Evolutionary conservation across 495 filamentous ascomycete species (phyloP).

Genomic region (Podospora tetraspora): DNA sequence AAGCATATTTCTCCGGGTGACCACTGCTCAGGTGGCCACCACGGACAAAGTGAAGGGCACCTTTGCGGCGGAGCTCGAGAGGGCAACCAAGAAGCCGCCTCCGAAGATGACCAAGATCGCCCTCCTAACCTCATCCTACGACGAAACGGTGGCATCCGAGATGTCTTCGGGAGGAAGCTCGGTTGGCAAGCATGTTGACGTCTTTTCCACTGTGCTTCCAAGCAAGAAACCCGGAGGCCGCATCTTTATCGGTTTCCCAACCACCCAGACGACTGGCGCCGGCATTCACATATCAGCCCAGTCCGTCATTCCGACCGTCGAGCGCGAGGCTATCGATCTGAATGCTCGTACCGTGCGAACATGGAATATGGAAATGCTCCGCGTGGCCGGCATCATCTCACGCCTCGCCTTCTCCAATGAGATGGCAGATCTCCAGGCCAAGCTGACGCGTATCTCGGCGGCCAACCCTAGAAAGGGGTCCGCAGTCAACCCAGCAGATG

Average conservation of each 20-base stretch:
- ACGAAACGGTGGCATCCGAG: constrained; percentile 65
- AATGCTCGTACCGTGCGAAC: constrained; percentile 89
- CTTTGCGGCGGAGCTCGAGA: constrained; percentile 82
- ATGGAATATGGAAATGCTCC: constrained; percentile 95
- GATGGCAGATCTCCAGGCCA: constrained; percentile 66
- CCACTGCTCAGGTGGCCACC: constrained; percentile 73
- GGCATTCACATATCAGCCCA: constrained; percentile 97
- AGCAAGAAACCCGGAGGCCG: constrained; percentile 70
- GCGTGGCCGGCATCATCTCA: constrained; percentile 83
- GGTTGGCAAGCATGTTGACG: constrained; percentile 57
- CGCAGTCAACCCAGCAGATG: constrained; percentile 48
- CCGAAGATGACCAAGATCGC: constrained; percentile 79
- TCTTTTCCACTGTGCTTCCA: constrained; percentile 87
- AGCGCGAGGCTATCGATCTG: constrained; percentile 92
- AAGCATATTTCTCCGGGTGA: constrained; percentile 81
- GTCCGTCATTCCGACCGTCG: constrained; percentile 96
- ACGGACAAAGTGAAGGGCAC: constrained; percentile 32
- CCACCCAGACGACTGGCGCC: constrained; percentile 90
- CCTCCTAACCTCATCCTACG: constrained; percentile 84
- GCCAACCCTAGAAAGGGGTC: constrained; percentile 41
- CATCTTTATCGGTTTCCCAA: constrained; percentile 97
- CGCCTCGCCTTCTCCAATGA: constrained; percentile 81
- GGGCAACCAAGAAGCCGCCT: constrained; percentile 94
- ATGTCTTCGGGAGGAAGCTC: constrained; percentile 34
- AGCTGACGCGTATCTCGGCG: constrained; percentile 43